Conservation (phyloP, 192 early-diverging fungal species). For the Coemansia javaensis region DNA sequence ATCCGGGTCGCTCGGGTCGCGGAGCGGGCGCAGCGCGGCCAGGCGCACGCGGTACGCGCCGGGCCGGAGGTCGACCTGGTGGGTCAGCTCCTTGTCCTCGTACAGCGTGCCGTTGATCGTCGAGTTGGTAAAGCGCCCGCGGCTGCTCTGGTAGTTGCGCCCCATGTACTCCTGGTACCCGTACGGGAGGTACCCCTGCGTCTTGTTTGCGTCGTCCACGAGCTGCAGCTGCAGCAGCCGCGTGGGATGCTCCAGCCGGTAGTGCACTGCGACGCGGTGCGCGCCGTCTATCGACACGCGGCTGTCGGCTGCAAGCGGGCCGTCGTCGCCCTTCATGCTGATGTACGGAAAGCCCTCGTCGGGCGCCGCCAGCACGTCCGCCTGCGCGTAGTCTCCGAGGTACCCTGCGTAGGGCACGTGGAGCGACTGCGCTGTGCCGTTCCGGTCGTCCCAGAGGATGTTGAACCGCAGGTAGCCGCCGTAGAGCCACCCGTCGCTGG, state of each 20-base stretch:
- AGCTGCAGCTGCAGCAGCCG: slow-evolving; percentile 43
- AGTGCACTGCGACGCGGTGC: slow-evolving; percentile 36
- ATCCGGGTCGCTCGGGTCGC: slow-evolving; percentile 30
- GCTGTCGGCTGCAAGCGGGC: slow-evolving; percentile 20
- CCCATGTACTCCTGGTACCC: slow-evolving; percentile 47
- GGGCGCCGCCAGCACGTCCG: slow-evolving; percentile 33
- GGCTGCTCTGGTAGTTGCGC: slow-evolving; percentile 42
- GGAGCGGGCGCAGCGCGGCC: slow-evolving; percentile 44
- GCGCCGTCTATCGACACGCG: slow-evolving; percentile 29
- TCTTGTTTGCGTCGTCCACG: slow-evolving; percentile 32
- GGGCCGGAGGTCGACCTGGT: slow-evolving; percentile 10
- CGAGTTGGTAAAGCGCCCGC: slow-evolving; percentile 42
- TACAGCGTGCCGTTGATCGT: slow-evolving; percentile 49
- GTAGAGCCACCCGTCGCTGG: slow-evolving; percentile 35
- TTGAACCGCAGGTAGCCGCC: slow-evolving; percentile 46
- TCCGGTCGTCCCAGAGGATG: slow-evolving; percentile 43
- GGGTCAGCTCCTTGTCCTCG: slow-evolving; percentile 35
- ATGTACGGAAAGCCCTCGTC: slow-evolving; percentile 40
- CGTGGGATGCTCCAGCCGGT: slow-evolving; percentile 47
- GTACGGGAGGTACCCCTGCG: slow-evolving; percentile 40
- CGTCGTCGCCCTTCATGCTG: slow-evolving; percentile 30
- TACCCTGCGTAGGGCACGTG: slow-evolving; percentile 48
- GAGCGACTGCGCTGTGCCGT: slow-evolving; percentile 32
- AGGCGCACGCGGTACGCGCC: slow-evolving; percentile 45
- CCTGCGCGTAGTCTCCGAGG: slow-evolving; percentile 43